Evolutionary conservation across 2,329 filamentous ascomycete genomes (phyloP), one percentile per base, ranked within the genome.

Genomic region (Fusarium annulatum): DNA sequence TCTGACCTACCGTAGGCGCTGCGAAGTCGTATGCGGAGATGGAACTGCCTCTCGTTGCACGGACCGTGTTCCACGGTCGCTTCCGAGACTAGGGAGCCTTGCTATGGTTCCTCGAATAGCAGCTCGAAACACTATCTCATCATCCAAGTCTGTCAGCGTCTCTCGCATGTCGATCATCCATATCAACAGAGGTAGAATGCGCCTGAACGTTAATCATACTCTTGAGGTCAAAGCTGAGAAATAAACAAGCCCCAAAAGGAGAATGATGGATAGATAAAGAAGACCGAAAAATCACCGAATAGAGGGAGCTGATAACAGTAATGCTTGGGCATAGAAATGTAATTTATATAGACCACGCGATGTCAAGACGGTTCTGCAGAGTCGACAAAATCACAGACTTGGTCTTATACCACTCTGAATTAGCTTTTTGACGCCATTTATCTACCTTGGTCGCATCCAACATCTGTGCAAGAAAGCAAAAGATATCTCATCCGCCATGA

Each of bases 201-300:
- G 28, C 28, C 7, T 1, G 16, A 8, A 49, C 28, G 46, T 26
- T 6, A 33, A 33, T n/a, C 0, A 11, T 33, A 10, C 28, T 4
- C 9, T 11, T 11, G 1, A 21, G 9, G 33, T 4, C 3, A 21
- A 3, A 1, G 3, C 7, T 16, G 5, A 11, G 19, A 6, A 10
- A 33, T 4, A 4, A 33, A 7, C 28, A 33, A 49, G 9, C 21
- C 21, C 11, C 12, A 33, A 49, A 9, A 18, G 8, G 15, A 49
- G 21, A 12, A 28, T 2, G 18, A 6, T 16, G 10, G 10, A 49
- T 5, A 33, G 46, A 33, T 30, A 49, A 33, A 33, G 46, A 12
- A 49, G 3, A 3, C 46, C 46, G 46, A 49, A n/a, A 11, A 10
- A 49, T 49, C 9, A 12, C 26, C 28, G 46, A 30, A 19, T 33